Evolutionary conservation across 2,329 filamentous ascomycete species (phyloP).

Genomic region (Clonostachys rhizophaga): DNA sequence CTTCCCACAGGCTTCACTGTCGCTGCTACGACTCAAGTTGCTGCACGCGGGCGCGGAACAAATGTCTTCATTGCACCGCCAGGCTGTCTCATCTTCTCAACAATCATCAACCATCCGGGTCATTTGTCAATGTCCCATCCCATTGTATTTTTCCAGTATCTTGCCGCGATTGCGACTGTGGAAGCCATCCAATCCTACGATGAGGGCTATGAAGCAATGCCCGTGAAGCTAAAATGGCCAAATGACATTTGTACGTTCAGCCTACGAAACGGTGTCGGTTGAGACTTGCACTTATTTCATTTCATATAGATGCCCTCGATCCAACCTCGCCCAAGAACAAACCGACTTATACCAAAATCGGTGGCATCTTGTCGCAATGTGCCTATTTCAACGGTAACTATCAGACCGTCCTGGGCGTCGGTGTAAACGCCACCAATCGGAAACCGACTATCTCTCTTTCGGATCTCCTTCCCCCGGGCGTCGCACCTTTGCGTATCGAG

Average conservation of each 20-base stretch:
- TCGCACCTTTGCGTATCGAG: constrained; percentile 64
- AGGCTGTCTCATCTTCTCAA: constrained; percentile 83
- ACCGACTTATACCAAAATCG: constrained; percentile 75
- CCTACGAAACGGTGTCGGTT: constrained; percentile 13
- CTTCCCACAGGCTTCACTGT: constrained; percentile 85
- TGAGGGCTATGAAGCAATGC: constrained; percentile 66
- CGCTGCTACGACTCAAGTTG: constrained; percentile 81
- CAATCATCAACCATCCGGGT: constrained; percentile 77
- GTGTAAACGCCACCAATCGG: constrained; percentile 79
- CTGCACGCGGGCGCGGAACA: constrained; percentile 79
- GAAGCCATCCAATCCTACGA: constrained; percentile 80
- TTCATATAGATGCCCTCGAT: constrained; percentile 57
- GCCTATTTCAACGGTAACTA: constrained; percentile 74
- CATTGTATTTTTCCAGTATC: constrained; percentile 90
- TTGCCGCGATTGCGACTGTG: constrained; percentile 83
- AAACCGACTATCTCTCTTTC: constrained; percentile 85
- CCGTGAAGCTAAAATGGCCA: constrained; percentile 92
- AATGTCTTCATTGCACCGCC: constrained; percentile 95
- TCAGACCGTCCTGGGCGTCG: constrained; percentile 80
- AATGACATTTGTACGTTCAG: constrained; percentile 75
- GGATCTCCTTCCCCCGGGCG: constrained; percentile 54
- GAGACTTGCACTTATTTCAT: constrained; percentile 7
- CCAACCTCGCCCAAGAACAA: constrained; percentile 26
- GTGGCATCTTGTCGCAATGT: constrained; percentile 88
- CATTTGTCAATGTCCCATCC: constrained; percentile 68